Evolutionary conservation across 345 rosid species (phyloP).

Genomic region (Cardamine occulta): DNA sequence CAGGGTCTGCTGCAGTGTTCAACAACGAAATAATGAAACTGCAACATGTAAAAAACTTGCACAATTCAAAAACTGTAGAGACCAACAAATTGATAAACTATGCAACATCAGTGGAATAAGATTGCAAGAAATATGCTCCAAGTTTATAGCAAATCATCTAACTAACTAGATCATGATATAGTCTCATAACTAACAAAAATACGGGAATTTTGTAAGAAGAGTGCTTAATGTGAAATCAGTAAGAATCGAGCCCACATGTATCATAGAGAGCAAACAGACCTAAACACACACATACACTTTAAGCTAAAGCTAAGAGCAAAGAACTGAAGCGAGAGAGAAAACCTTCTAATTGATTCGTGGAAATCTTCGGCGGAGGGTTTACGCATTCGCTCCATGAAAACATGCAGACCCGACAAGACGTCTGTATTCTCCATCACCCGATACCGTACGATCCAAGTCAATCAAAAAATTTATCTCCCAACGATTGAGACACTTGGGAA

Average conservation of each 20-base stretch:
- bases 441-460: conserved; percentile 19
- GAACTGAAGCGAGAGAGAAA: background rate
- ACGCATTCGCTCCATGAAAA: background rate
- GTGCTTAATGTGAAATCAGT: background rate
- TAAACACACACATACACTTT: background rate
- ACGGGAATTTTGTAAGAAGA: background rate
- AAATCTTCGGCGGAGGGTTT: conserved; percentile 13
- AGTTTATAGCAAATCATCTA: background rate
- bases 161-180: conserved; percentile 1
- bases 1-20: conserved; percentile 83
- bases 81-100: background rate
- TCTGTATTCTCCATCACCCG: conserved; percentile 1
- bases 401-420: background rate
- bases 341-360: background rate
- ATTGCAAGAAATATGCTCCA: background rate
- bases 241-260: background rate
- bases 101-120: background rate
- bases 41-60: conserved; percentile 23
- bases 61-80: too few species aligned
- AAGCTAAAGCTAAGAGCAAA: background rate
- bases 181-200: background rate
- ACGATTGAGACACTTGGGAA: background rate
- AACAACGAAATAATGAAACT: conserved; percentile 86
- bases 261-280: too few species aligned
- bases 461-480: background rate